Conservation (phyloP, 129 eudicot genomes). For the Artemisia argyi region DNA sequence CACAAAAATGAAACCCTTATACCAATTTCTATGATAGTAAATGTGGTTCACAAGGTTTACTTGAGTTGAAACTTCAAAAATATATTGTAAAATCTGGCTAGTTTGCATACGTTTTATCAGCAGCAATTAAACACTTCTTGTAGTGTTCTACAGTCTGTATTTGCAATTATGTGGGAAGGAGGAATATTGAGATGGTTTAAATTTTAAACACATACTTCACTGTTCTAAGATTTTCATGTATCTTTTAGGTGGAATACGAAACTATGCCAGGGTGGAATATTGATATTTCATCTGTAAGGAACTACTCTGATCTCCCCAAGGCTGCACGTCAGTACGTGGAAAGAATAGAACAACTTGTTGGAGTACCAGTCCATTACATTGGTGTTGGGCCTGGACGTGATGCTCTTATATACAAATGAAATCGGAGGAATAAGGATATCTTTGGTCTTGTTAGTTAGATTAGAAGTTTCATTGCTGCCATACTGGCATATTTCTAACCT, state of each 20-base stretch:
- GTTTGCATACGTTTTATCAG: too few relatives aligned
- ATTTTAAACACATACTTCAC: too few relatives aligned
- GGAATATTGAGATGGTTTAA: not conserved
- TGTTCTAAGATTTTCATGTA: not conserved
- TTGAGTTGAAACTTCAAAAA: not conserved
- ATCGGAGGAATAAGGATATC: slow-evolving; percentile 7
- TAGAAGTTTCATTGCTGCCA: not conserved
- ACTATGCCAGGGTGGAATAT: slow-evolving; percentile 92
- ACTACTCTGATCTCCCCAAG: slow-evolving; percentile 77
- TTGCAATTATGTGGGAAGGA: too few relatives aligned
- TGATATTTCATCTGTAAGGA: slow-evolving; percentile 78
- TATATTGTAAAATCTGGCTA: not conserved
- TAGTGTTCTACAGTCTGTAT: too few relatives aligned
- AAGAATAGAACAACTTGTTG: slow-evolving; percentile 89
- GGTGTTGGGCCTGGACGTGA: slow-evolving; percentile 98
- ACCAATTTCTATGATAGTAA: not conserved
- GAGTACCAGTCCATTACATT: slow-evolving; percentile 86
- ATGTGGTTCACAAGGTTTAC: slow-evolving; percentile 2
- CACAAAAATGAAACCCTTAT: not conserved
- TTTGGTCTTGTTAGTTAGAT: not conserved
- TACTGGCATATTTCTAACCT: slow-evolving; percentile 14
- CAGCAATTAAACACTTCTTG: too few relatives aligned
- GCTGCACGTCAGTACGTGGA: slow-evolving; percentile 84
- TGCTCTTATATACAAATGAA: slow-evolving; percentile 92
- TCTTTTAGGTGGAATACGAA: slow-evolving; percentile 83